Evolutionary conservation across 2,329 filamentous ascomycete species (phyloP).

Genomic region (Microthyrium microscopicum): DNA sequence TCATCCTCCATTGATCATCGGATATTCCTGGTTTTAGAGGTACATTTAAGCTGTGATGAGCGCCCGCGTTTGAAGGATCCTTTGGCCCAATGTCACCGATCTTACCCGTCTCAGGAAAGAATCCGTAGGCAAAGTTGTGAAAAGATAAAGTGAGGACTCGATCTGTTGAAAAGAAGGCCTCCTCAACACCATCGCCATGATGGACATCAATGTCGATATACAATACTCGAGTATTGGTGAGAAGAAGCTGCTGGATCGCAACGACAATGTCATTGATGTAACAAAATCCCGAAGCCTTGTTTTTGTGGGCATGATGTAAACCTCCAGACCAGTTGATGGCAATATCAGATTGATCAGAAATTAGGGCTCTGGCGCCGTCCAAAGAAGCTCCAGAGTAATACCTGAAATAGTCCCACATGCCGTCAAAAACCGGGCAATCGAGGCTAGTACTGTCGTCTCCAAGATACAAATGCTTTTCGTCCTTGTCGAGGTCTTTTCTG

Average conservation of each 20-base stretch:
- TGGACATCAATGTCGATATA: slow-evolving; percentile 54
- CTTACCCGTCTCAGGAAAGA: slow-evolving; percentile 84
- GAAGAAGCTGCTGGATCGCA: slow-evolving; percentile 46
- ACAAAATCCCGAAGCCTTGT: slow-evolving; percentile 88
- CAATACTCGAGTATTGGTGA: slow-evolving; percentile 46
- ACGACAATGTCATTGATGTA: slow-evolving; percentile 87
- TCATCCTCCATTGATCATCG: slow-evolving; percentile 69
- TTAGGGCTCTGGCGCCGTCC: slow-evolving; percentile 79
- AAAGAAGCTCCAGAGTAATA: slow-evolving; percentile 83
- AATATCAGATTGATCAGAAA: slow-evolving; percentile 76
- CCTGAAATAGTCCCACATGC: slow-evolving; percentile 86
- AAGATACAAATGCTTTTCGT: slow-evolving; percentile 1
- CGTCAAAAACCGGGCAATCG: slow-evolving; percentile 93
- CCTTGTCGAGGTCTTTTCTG: slow-evolving; percentile 2
- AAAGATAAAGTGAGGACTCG: slow-evolving; percentile 57
- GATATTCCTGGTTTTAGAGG: slow-evolving; percentile 83
- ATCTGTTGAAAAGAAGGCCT: slow-evolving; percentile 56
- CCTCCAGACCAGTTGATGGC: slow-evolving; percentile 97
- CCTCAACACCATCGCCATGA: slow-evolving; percentile 52
- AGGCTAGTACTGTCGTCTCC: slow-evolving; percentile 32
- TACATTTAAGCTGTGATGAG: slow-evolving; percentile 80
- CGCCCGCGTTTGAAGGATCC: slow-evolving; percentile 69
- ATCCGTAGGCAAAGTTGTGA: slow-evolving; percentile 68
- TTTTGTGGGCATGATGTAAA: slow-evolving; percentile 88
- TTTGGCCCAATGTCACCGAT: slow-evolving; percentile 72